These are phyloP conservation scores for Dictyostelium brefeldianum DNA, from an alignment of 78 protist genomes.

Conservation along the genomic window DNA sequence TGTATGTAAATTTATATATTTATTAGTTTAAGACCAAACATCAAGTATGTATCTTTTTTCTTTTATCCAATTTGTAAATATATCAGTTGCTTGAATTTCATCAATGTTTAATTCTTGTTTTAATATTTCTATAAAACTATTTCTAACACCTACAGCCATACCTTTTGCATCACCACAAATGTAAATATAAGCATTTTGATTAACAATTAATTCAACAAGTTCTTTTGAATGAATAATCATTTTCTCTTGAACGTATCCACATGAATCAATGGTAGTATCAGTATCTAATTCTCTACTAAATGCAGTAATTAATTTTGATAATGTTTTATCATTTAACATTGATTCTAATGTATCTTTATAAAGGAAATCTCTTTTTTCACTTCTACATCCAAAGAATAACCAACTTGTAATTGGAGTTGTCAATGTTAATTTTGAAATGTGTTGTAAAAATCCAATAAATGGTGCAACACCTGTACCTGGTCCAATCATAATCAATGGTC, in stretches of 20 bases:
- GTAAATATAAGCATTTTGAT: conserved; percentile 31
- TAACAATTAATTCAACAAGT: conserved; percentile 73
- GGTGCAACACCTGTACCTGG: conserved; percentile 99
- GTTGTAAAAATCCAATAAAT: conserved; percentile 92
- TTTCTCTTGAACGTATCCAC: conserved; percentile 90
- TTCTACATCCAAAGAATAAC: conserved; percentile 96
- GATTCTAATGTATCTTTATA: conserved; percentile 76
- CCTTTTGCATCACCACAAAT: conserved; percentile 81
- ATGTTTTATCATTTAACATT: conserved; percentile 51
- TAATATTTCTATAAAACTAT: conserved; percentile 46
- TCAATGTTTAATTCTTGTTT: conserved; percentile 29
- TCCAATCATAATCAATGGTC: conserved; percentile 94
- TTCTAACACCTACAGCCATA: conserved; percentile 64
- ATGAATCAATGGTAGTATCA: not conserved
- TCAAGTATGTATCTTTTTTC: conserved; percentile 71
- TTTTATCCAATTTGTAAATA: conserved; percentile 28
- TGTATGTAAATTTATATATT: not conserved
- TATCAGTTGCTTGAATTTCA: conserved; percentile 41
- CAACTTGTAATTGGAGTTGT: not conserved
- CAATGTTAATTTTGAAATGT: conserved; percentile 10
- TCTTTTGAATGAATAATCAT: conserved; percentile 42
- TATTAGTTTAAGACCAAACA: conserved; percentile 67
- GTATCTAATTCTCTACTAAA: conserved; percentile 77
- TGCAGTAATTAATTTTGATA: conserved; percentile 58
- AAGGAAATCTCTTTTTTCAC: conserved; percentile 86